These are phyloP conservation scores for Sugiyamaella xylanicola DNA, from an alignment of 1,139 yeast genomes.

Conservation along the genomic window DNA sequence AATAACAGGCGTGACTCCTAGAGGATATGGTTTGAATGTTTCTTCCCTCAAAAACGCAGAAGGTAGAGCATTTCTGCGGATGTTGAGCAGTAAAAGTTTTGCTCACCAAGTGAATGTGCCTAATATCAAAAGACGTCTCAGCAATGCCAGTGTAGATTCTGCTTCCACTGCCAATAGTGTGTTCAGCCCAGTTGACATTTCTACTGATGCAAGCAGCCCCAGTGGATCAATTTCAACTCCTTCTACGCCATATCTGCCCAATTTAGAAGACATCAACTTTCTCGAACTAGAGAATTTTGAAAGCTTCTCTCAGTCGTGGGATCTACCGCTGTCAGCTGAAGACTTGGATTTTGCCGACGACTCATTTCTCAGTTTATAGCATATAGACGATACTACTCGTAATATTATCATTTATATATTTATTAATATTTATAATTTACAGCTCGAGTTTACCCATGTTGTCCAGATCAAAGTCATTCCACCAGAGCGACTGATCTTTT, in stretches of 20 bases:
- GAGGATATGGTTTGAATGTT: slow-evolving; percentile 13
- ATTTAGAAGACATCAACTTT: background rate
- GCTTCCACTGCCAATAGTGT: background rate
- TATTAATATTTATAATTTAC: background rate
- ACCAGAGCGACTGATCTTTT: slow-evolving; percentile 13
- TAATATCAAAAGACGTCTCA: background rate
- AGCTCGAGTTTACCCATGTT: background rate
- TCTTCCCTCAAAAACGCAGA: background rate
- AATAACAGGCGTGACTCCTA: slow-evolving; percentile 18
- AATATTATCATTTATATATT: no score
- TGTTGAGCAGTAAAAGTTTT: background rate
- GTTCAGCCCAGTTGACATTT: background rate
- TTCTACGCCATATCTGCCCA: background rate
- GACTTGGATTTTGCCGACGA: background rate
- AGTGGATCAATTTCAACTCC: background rate
- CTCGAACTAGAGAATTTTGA: background rate
- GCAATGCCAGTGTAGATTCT: background rate
- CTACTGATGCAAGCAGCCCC: background rate
- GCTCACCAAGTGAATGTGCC: no score
- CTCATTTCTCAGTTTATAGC: background rate
- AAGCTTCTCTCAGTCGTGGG: background rate
- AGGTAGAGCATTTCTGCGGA: background rate
- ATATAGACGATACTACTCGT: background rate
- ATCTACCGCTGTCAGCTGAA: background rate
- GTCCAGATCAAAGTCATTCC: slow-evolving; percentile 13